Percentiles rank a stretch among this genome's conserved stretches.
Conservation (phyloP, 2,329 filamentous ascomycete species). For the Gliomastix tumulicola region DNA sequence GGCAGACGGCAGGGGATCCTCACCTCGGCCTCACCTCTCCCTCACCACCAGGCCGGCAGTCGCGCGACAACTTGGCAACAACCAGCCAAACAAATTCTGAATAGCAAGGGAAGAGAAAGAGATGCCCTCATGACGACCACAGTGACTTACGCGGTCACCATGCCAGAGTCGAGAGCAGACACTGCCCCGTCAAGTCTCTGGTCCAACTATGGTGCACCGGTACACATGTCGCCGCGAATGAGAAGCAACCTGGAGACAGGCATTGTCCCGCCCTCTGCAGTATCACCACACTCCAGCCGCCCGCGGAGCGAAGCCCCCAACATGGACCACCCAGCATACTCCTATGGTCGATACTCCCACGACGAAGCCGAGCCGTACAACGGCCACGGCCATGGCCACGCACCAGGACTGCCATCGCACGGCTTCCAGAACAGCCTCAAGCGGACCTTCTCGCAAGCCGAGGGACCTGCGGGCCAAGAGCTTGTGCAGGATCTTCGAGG, state of each 20-base stretch:
- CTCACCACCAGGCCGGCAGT: no score
- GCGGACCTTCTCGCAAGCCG: conserved; percentile 48
- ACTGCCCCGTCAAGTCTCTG: conserved; percentile 49
- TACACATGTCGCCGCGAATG: conserved; percentile 46
- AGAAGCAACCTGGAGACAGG: conserved; percentile 42
- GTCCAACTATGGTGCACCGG: conserved; percentile 48
- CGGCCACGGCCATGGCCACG: no score
- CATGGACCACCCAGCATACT: conserved; percentile 42
- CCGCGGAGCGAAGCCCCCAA: conserved; percentile 41
- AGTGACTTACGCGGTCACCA: conserved; percentile 52
- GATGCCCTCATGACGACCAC: conserved; percentile 56
- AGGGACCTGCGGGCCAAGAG: conserved; percentile 50
- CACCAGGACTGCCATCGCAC: no score
- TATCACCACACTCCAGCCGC: conserved; percentile 40
- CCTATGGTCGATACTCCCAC: conserved; percentile 47
- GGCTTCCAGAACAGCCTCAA: conserved; percentile 45
- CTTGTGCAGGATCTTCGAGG: conserved; percentile 51
- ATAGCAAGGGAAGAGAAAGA: conserved; percentile 19
- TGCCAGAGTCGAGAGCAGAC: conserved; percentile 58
- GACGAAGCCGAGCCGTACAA: conserved; percentile 49
- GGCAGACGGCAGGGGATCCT: no score
- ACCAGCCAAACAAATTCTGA: no score
- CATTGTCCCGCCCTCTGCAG: conserved; percentile 35
- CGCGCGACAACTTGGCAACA: no score
- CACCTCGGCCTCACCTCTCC: no score